Evolutionary conservation across 2,329 filamentous ascomycete genomes (phyloP).

Genomic region (Diaporthe vexans): DNA sequence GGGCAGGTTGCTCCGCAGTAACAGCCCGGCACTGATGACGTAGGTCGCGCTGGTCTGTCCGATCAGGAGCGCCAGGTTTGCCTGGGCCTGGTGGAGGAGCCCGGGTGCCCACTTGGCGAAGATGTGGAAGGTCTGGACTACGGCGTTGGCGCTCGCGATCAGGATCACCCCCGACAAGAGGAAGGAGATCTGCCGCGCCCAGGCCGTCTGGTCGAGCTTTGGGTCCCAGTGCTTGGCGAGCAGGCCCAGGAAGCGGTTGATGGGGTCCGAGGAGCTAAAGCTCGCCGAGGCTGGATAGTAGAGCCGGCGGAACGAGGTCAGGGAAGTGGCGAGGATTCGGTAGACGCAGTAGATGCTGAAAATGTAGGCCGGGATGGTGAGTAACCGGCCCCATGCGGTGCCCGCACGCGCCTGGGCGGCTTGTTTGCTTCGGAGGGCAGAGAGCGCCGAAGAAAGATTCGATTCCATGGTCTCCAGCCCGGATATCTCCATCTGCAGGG

Average conservation of each 20-base stretch:
- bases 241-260: conserved; percentile 85
- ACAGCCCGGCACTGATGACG: conserved; percentile 83
- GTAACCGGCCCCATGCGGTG: conserved; percentile 75
- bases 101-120: conserved; percentile 82
- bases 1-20: conserved; percentile 84
- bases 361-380: conserved; percentile 73
- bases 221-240: conserved; percentile 88
- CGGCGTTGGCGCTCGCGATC: conserved; percentile 83
- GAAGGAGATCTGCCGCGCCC: conserved; percentile 89
- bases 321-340: conserved; percentile 79
- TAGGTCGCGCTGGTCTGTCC: conserved; percentile 88
- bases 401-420: conserved; percentile 76
- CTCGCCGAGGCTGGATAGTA: conserved; percentile 59
- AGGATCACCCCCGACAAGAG: conserved; percentile 87
- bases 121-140: conserved; percentile 86
- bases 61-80: conserved; percentile 83
- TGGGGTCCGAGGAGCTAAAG: conserved; percentile 82
- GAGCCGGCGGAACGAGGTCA: conserved; percentile 76
- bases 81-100: conserved; percentile 80
- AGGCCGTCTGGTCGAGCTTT: conserved; percentile 83
- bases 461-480: conserved; percentile 86
- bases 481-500: conserved; percentile 80
- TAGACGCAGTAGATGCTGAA: conserved; percentile 90
- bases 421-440: conserved; percentile 73
- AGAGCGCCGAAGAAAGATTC: conserved; percentile 76